Evolutionary conservation across 768 basidiomycete species (phyloP).

Genomic region (Leucosporidium yakuticum): DNA sequence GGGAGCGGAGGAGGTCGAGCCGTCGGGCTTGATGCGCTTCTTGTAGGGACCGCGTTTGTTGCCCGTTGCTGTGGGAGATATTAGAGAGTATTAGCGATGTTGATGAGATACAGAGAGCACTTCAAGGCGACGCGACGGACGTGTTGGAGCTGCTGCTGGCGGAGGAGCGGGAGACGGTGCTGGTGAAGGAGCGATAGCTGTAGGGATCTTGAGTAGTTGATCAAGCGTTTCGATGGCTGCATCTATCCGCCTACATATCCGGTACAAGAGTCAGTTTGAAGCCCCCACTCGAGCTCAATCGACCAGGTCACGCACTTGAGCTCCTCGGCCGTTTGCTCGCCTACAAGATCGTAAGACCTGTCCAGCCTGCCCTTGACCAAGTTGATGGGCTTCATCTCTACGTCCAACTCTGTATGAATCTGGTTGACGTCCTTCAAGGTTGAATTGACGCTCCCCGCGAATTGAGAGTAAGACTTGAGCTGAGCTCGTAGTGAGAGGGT

Average conservation of each 20-base stretch:
- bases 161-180: background rate
- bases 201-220: slow-evolving; percentile 4
- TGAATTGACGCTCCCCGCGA: slow-evolving; percentile 6
- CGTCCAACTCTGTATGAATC: slow-evolving; percentile 24
- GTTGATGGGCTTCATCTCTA: slow-evolving; percentile 12
- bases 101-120: background rate
- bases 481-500: slow-evolving; percentile 17
- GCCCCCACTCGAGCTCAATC: too few relatives aligned
- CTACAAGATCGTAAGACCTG: slow-evolving; percentile 18
- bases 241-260: slow-evolving; percentile 16
- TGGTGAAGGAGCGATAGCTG: background rate
- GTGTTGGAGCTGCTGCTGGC: background rate
- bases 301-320: slow-evolving; percentile 15
- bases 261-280: background rate
- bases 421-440: slow-evolving; percentile 24
- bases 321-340: slow-evolving; percentile 18
- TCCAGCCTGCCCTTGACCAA: slow-evolving; percentile 11
- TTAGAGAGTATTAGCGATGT: background rate
- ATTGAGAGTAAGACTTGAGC: slow-evolving; percentile 16
- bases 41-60: slow-evolving; percentile 9
- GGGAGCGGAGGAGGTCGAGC: background rate
- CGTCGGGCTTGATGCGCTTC: slow-evolving; percentile 26
- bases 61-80: background rate
- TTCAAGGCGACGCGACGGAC: background rate
- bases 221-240: slow-evolving; percentile 8